Conservation (phyloP, 2,329 filamentous ascomycete species). For the Venturiaceae sp. region DNA sequence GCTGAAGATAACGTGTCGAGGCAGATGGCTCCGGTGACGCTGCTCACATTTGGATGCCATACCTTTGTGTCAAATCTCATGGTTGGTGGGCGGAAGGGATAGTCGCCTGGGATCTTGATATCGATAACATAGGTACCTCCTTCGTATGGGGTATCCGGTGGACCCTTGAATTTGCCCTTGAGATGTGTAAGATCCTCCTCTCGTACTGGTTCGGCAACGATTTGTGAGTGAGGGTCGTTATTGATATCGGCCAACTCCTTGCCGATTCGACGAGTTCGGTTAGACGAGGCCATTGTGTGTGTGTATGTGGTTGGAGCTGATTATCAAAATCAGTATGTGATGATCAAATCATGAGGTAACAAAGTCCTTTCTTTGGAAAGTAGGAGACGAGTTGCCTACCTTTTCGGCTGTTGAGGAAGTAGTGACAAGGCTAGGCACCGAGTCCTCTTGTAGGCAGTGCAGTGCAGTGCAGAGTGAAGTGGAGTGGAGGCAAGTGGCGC, state of each 20-base stretch:
- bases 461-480: no score
- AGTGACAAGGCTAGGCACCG: not conserved
- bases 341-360: no score
- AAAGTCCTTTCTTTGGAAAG: no score
- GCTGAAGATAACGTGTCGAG: constrained; percentile 81
- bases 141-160: constrained; percentile 88
- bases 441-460: not conserved
- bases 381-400: no score
- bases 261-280: constrained; percentile 51
- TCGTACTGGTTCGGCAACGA: constrained; percentile 56
- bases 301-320: not conserved
- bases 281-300: constrained; percentile 16
- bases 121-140: constrained; percentile 75
- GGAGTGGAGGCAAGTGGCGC: no score
- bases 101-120: constrained; percentile 77
- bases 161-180: constrained; percentile 72
- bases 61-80: constrained; percentile 92
- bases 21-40: constrained; percentile 91
- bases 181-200: constrained; percentile 71
- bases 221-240: constrained; percentile 65
- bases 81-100: constrained; percentile 83
- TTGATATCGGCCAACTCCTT: constrained; percentile 72
- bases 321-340: not conserved
- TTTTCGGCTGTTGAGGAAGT: no score
- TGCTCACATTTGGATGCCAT: constrained; percentile 97